These are phyloP conservation scores for Trichophyton simii DNA, from an alignment of 2,329 filamentous ascomycete genomes.

Conservation along the genomic window DNA sequence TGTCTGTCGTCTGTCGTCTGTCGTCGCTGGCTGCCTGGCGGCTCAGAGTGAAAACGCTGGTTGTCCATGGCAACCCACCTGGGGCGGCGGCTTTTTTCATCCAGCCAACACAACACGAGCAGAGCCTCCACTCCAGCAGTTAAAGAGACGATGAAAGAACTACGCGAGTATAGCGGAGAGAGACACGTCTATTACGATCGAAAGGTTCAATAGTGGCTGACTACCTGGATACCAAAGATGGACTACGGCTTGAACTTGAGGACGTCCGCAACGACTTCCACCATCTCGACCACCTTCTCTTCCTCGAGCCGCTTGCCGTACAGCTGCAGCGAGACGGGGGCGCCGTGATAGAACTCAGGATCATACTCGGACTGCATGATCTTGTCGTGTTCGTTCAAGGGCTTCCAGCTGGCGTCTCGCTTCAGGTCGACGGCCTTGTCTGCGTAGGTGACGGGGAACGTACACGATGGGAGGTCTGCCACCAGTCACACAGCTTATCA, in stretches of 20 bases:
- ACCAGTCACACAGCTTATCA: not conserved
- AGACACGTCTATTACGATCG: too few species aligned
- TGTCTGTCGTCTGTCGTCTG: too few species aligned
- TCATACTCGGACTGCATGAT: conserved; percentile 19
- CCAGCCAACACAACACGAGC: not conserved
- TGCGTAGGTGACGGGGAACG: conserved; percentile 15
- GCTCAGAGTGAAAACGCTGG: not conserved
- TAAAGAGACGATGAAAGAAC: too few species aligned
- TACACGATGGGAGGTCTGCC: conserved; percentile 19
- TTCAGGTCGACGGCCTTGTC: conserved; percentile 14
- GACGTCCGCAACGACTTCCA: conserved; percentile 23
- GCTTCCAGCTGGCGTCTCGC: conserved; percentile 20
- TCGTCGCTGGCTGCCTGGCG: not conserved
- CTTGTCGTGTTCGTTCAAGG: conserved; percentile 19
- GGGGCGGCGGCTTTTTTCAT: not conserved
- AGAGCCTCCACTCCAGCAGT: not conserved
- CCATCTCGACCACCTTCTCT: conserved; percentile 27
- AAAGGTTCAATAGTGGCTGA: too few species aligned
- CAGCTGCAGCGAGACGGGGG: conserved; percentile 21
- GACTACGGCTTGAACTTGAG: conserved; percentile 7
- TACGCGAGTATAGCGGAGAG: too few species aligned
- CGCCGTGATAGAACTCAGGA: conserved; percentile 22
- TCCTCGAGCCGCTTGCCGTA: conserved; percentile 20
- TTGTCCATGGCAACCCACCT: conserved; percentile 11
- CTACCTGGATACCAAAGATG: not conserved